Evolutionary conservation across 1,284 basidiomycete species (phyloP), one percentile per base, ranked within the genome.

Genomic region (Ustilago tritici): DNA sequence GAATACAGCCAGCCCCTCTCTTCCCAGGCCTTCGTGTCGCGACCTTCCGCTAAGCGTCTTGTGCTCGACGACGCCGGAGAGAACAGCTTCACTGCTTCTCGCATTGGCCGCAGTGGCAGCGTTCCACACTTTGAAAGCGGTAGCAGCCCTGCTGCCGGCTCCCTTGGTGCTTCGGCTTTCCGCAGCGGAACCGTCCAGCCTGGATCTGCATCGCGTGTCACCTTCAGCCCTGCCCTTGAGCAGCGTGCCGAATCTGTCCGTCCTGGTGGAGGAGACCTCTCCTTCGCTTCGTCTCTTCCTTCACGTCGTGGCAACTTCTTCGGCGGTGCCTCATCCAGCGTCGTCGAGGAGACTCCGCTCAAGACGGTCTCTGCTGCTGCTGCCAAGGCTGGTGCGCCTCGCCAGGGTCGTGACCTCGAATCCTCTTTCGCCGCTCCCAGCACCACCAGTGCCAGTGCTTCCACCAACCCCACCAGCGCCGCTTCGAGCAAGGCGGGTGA

Each of bases 31-130:
- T 95, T 84, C 88, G 91, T 81, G 89, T 92, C 79, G 28, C 90
- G 92, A 46, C 91, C 92, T 65, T 97, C 93, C 85, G 94, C 98
- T 72, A 99, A 98, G 89, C 96, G 97, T 86, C 90, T 99, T 61
- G 92, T 95, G 46, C 87, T 98, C 65, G 93, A 95, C 83, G 80
- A 83, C 40, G 61, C 67, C 0, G 68, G 64, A 35, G 67, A 78
- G 43, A 70, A 68, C 57, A 74, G 74, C 54, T 76, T 73, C 61
- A 66, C 70, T 19, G 61, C 67, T 11, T 69, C 67, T 36, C 69
- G 79, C 31, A 60, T 71, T 57, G 67, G 70, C 40, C 70, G 79
- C 60, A 76, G 75, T 47, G 67, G 72, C 52, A 71, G 79, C 52
- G 72, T 75, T 23, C 69, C 78, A 32, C 71, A 71, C 56, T 75